These are phyloP conservation scores for Schizochytrium sp. DNA, from an alignment of 108 stramenopile species.

Conservation along the genomic window DNA sequence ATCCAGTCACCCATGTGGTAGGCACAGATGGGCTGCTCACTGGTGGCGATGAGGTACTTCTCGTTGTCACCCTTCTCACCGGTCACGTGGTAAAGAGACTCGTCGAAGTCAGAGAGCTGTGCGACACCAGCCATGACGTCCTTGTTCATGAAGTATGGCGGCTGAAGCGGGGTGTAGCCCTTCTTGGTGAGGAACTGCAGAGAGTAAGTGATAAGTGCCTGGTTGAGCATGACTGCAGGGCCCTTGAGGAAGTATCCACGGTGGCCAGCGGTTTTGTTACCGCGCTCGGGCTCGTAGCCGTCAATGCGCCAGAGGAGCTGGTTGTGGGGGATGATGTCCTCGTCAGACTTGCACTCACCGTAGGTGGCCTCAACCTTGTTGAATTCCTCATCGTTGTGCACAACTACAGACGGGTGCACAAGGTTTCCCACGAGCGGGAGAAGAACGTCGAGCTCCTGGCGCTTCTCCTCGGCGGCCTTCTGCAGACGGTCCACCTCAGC, in stretches of 20 bases:
- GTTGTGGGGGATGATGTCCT: constrained; percentile 87
- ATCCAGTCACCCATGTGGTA: constrained; percentile 98
- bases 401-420: constrained; percentile 94
- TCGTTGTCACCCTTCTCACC: constrained; percentile 94
- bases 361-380: constrained; percentile 84
- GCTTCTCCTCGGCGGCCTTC: constrained; percentile 74
- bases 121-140: constrained; percentile 99
- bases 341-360: constrained; percentile 81
- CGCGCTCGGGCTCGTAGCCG: constrained; percentile 96
- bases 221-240: constrained; percentile 94
- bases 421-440: constrained; percentile 93
- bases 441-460: constrained; percentile 70
- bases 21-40: constrained; percentile 98
- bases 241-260: constrained; percentile 98
- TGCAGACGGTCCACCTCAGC: constrained; percentile 71
- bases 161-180: constrained; percentile 94
- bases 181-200: constrained; percentile 90
- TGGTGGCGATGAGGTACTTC: constrained; percentile 99
- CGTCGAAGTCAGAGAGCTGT: constrained; percentile 99
- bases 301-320: constrained; percentile 95
- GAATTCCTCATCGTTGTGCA: constrained; percentile 92
- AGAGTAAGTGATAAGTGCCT: constrained; percentile 97
- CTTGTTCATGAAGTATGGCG: constrained; percentile 99
- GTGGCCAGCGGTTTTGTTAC: constrained; percentile 93
- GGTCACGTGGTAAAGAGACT: constrained; percentile 97